These are phyloP conservation scores for Neurospora sp. DNA, from an alignment of 495 filamentous ascomycete species.

Conservation along the genomic window DNA sequence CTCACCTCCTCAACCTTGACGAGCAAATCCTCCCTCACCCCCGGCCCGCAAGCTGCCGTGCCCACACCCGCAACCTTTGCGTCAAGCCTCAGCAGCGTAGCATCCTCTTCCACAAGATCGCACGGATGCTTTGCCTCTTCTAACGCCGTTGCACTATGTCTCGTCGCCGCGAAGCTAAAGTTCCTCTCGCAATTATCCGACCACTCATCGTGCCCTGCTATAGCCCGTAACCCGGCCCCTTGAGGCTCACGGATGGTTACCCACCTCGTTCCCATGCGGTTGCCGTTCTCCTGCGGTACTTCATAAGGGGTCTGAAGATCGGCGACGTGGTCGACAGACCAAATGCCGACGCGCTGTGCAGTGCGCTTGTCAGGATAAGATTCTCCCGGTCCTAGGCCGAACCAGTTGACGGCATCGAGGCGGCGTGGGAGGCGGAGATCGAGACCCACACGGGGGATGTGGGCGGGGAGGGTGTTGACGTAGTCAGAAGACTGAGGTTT, in stretches of 20 bases:
- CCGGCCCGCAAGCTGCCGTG: constrained; percentile 52
- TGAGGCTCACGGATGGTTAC: constrained; percentile 22
- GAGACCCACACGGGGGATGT: constrained; percentile 48
- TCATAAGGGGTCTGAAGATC: constrained; percentile 50
- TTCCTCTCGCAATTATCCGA: constrained; percentile 7
- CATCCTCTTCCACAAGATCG: constrained; percentile 41
- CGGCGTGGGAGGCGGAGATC: constrained; percentile 30
- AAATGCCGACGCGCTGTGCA: constrained; percentile 43
- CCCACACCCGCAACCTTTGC: constrained; percentile 45
- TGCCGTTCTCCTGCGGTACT: constrained; percentile 53
- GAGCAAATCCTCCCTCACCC: constrained; percentile 37
- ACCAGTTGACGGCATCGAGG: constrained; percentile 39
- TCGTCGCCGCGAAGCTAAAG: constrained; percentile 45
- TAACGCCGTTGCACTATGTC: constrained; percentile 37
- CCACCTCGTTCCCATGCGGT: constrained; percentile 50
- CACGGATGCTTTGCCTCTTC: constrained; percentile 48
- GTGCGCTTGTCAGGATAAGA: constrained; percentile 52
- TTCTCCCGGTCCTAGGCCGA: constrained; percentile 54
- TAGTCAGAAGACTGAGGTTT: constrained; percentile 7
- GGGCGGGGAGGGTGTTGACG: constrained; percentile 26
- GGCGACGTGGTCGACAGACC: constrained; percentile 26
- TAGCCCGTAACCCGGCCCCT: constrained; percentile 2
- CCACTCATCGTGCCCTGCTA: constrained; percentile 5
- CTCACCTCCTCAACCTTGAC: constrained; percentile 18
- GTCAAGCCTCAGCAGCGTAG: constrained; percentile 48